Percentiles rank a stretch among this genome's conserved stretches.
phyloP scores from a whole-genome alignment of 2,329 filamentous ascomycete genomes.

The Monilinia laxa region DNA sequence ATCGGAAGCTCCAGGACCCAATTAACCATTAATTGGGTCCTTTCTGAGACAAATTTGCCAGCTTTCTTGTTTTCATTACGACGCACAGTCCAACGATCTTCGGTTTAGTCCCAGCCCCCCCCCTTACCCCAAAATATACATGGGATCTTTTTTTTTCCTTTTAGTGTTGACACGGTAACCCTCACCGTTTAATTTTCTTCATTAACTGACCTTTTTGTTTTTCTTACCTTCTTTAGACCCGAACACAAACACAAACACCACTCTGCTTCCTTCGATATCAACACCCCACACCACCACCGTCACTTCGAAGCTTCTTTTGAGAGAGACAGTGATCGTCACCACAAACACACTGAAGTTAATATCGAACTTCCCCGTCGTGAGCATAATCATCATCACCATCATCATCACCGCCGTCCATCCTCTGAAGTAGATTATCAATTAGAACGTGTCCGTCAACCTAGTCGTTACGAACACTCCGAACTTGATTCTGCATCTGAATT shows the following conservation, averaged over 20 bases:
- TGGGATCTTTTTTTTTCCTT: slow-evolving; percentile 26
- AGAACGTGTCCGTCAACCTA: slow-evolving; percentile 41
- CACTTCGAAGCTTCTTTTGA: slow-evolving; percentile 29
- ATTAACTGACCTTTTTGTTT: slow-evolving; percentile 31
- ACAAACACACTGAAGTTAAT: slow-evolving; percentile 25
- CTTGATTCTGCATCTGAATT: slow-evolving; percentile 32
- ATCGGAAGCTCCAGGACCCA: slow-evolving; percentile 20
- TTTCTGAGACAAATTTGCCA: slow-evolving; percentile 25
- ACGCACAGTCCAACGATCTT: slow-evolving; percentile 25
- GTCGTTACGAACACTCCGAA: slow-evolving; percentile 34
- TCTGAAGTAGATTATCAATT: slow-evolving; percentile 46
- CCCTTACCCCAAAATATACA: slow-evolving; percentile 24
- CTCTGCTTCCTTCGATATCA: slow-evolving; percentile 51
- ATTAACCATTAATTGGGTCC: slow-evolving; percentile 24
- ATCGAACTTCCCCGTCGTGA: slow-evolving; percentile 44
- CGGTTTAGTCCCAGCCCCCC: slow-evolving; percentile 21
- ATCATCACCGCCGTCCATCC: slow-evolving; percentile 26
- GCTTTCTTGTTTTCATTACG: slow-evolving; percentile 22
- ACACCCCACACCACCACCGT: slow-evolving; percentile 41
- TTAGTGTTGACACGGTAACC: slow-evolving; percentile 46
- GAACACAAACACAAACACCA: slow-evolving; percentile 44
- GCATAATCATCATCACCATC: slow-evolving; percentile 30
- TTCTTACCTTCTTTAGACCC: slow-evolving; percentile 26
- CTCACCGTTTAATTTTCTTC: slow-evolving; percentile 36
- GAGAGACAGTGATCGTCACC: slow-evolving; percentile 22